These are phyloP conservation scores for Paracoccidioides brasiliensis DNA, from an alignment of 2,329 filamentous ascomycete genomes.

Conservation along the genomic window DNA sequence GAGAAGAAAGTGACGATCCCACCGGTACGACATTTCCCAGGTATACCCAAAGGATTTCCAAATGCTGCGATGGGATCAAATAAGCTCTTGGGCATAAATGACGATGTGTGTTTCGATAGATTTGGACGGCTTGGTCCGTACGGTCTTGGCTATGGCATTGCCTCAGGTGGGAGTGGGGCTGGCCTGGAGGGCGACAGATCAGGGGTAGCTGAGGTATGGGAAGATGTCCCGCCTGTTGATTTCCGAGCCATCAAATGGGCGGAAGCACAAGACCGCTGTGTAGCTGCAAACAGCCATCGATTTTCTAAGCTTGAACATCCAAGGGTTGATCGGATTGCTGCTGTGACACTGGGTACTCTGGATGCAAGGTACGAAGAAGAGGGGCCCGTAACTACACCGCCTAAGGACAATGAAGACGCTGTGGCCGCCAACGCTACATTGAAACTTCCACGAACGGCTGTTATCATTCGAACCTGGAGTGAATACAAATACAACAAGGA, in stretches of 20 bases:
- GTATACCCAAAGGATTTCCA: slow-evolving; percentile 72
- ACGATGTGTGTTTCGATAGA: slow-evolving; percentile 86
- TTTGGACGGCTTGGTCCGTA: slow-evolving; percentile 83
- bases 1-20: slow-evolving; percentile 55
- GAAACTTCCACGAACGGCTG: slow-evolving; percentile 47
- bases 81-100: slow-evolving; percentile 59
- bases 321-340: slow-evolving; percentile 15
- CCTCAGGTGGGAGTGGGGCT: slow-evolving; percentile 68
- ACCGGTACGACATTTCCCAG: slow-evolving; percentile 57
- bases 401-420: slow-evolving; percentile 6
- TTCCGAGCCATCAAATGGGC: slow-evolving; percentile 68
- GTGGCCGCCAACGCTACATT: slow-evolving; percentile 1
- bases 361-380: slow-evolving; percentile 14
- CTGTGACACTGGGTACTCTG: slow-evolving; percentile 15
- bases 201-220: slow-evolving; percentile 69
- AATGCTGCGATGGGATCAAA: slow-evolving; percentile 79
- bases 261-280: slow-evolving; percentile 61
- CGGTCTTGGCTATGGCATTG: slow-evolving; percentile 70
- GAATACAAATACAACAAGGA: slow-evolving; percentile 68
- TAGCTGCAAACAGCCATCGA: slow-evolving; percentile 54
- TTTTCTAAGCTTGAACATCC: slow-evolving; percentile 40
- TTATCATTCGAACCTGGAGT: slow-evolving; percentile 68
- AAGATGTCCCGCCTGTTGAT: slow-evolving; percentile 56
- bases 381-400: slow-evolving; percentile 8
- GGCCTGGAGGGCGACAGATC: slow-evolving; percentile 74